Base-by-base conservation (phyloP, 2,329 filamentous ascomycete species). In the Cladosporium sp. region DNA sequence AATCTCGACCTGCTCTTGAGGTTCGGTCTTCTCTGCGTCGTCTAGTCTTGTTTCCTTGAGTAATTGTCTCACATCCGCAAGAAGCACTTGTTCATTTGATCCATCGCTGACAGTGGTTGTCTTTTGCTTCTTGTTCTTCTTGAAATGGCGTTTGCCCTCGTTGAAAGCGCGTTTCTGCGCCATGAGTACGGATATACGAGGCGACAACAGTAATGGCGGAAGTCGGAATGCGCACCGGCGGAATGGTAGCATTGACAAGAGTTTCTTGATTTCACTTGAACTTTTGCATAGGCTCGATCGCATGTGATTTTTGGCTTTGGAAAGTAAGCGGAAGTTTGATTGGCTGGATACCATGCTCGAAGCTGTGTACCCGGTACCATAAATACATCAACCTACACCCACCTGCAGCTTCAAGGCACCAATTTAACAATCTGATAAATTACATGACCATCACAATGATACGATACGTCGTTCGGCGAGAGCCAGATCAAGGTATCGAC, bases 1-100 rank as follows among this genome's bases (percentile, higher is more conserved):
- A 40, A 94, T 84, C 71, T 96, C 90, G 5, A 85, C 82, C 60
- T 88, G 88, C 39, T 61, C 39, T 67, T 71, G 56, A n/a, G 54
- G 59, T 19, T 56, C 45, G 28, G 66, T 59, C 22, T 61, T 60
- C 12, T 61, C 45, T 15, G 59, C 51, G 19, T 64, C 63, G 2
- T 59, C 38, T 3, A 68, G 59, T 5, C 59, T 64, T 5, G 70
- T 63, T 25, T 71, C 70, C 58, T 74, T 69, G 54, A 81, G 68
- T 51, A 81, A 65, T 36, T 69, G 69, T 8, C 72, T 72, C 4
- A 81, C 72, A 65, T 81, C 79, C 28, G 73, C 67, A 14, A 80
- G 65, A 54, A 81, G 63, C 37, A 81, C 74, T 58, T 80, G 78
- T 60, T 81, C 79, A 58, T 79, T 78, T 25, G 72, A 77, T 12